Base-by-base conservation (phyloP, 1,139 yeast species). In the Wickerhamomyces sp. region DNA sequence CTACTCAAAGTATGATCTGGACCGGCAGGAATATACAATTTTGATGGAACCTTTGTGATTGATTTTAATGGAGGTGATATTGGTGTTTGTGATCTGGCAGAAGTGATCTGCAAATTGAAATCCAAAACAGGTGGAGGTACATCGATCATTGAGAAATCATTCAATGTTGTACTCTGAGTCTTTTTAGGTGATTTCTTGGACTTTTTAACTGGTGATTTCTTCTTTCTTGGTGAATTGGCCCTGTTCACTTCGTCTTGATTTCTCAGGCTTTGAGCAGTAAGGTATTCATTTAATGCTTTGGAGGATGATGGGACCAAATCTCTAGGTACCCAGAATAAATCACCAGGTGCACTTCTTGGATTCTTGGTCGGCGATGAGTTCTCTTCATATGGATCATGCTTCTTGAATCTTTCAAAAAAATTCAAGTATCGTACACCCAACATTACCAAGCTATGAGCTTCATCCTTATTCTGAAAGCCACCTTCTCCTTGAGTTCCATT, bases 301-400 rank as follows among this genome's bases (percentile, higher is more conserved):
- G 38, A 31, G 2, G 22, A 12, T 9, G 10, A 12, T 1, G 40
- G 36, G 4, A 37, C 21, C 3, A 37, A 16, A 6, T 18, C 35
- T 14, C n/a, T 16, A 3, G 37, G 33, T 11, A 37, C 13, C 37
- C 37, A 34, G 21, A 26, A 35, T 6, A 37, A n/a, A 13, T 28
- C 28, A 6, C 38, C 38, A 15, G 20, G 17, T 14, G 21, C 23
- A n/a, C n/a, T n/a, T 16, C 21, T 13, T 19, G 15, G 13, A 24
- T 13, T 26, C 5, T 20, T 31, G 9, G 17, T 31, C 10, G 17
- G 21, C 18, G 17, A 19, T 11, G 26, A 23, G 12, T 20, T 16
- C 17, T 17, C 23, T 23, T 30, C 32, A 6, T 11, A 12, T 6
- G 26, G 11, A 12, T 30, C 33, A 8, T 17, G 17, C 12, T 12